Evolutionary conservation across 495 filamentous ascomycete genomes (phyloP), one percentile per base, ranked within the genome.

Genomic region (Saxispiralis lemnorum): DNA sequence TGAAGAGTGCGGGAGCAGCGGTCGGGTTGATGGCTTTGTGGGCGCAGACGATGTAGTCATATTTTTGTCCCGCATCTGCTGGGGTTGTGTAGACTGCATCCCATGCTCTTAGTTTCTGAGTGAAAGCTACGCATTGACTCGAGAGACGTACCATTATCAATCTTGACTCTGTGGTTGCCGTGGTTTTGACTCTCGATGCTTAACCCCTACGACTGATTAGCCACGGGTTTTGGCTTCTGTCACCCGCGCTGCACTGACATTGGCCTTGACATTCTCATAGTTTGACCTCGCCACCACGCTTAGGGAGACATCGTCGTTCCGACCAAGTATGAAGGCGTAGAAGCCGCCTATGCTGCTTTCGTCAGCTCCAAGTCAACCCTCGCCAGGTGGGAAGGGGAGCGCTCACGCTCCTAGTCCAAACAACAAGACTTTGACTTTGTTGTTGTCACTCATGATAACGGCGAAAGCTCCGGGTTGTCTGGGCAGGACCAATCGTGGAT

Each of bases 241-340:
- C n/a, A n/a, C n/a, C 11, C 6, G 6, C 7, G 13, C 11, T 9
- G 7, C 21, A n/a, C 38, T 35, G 19, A 43, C 45, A 44, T 68
- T 65, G 0, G 47, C 44, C 7, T 54, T 57, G 11, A 70, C 66
- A 6, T 62, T 62, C 0, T 68, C 62, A 41, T 68, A 70, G 38
- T 72, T 72, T 0, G 68, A 72, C 28, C 67, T 64, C 5, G 68
- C 68, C n/a, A 69, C 62, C 0, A 70, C 67, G 0, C 62, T 70
- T n/a, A 72, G 46, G 15, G 59, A 54, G 10, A 72, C 65, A 15
- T 59, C 54, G 13, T 59, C 47, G 36, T 56, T 53, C 6, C 61
- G 63, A 32, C 53, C 59, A 1, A 69, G 47, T 34, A 72, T 63
- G 48, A 70, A 51, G 12, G 45, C 49, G 33, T 51, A 51, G 33